Conservation (phyloP, 1,139 yeast species). For the Komagataea norvegica region DNA sequence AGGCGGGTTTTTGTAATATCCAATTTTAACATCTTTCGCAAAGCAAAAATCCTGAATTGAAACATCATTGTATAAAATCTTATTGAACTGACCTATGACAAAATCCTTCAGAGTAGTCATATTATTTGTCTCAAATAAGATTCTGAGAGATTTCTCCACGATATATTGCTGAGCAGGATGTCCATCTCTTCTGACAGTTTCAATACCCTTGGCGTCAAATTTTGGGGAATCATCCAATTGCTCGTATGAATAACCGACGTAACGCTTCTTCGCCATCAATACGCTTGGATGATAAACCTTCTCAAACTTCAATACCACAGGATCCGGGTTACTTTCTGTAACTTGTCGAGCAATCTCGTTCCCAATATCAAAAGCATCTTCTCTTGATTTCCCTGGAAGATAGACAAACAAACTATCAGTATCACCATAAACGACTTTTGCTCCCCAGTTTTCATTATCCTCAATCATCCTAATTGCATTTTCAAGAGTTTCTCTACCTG, state of each 20-base stretch:
- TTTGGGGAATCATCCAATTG: constrained; percentile 43
- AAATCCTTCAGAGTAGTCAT: constrained; percentile 64
- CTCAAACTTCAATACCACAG: constrained; percentile 80
- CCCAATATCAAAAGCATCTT: constrained; percentile 77
- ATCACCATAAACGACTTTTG: constrained; percentile 94
- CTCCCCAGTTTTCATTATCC: constrained; percentile 59
- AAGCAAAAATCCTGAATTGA: constrained; percentile 82
- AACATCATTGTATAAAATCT: constrained; percentile 56
- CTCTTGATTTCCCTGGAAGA: constrained; percentile 73
- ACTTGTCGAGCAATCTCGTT: constrained; percentile 59
- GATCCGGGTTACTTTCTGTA: constrained; percentile 71
- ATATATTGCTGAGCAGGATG: constrained; percentile 88
- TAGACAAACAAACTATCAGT: constrained; percentile 91
- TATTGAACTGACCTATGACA: constrained; percentile 58
- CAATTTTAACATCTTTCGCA: constrained; percentile 84
- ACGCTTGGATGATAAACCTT: constrained; percentile 89
- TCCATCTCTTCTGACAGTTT: constrained; percentile 90
- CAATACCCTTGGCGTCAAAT: constrained; percentile 96
- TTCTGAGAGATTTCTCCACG: constrained; percentile 61
- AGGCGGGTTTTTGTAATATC: constrained; percentile 79
- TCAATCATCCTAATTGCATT: constrained; percentile 70
- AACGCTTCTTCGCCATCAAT: constrained; percentile 78
- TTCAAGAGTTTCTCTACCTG: constrained; percentile 80
- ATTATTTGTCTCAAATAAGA: constrained; percentile 69
- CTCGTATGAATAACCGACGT: constrained; percentile 83